phyloP scores from a whole-genome alignment of 2,329 filamentous ascomycete genomes.

The Sphaerulina vaccinii region DNA sequence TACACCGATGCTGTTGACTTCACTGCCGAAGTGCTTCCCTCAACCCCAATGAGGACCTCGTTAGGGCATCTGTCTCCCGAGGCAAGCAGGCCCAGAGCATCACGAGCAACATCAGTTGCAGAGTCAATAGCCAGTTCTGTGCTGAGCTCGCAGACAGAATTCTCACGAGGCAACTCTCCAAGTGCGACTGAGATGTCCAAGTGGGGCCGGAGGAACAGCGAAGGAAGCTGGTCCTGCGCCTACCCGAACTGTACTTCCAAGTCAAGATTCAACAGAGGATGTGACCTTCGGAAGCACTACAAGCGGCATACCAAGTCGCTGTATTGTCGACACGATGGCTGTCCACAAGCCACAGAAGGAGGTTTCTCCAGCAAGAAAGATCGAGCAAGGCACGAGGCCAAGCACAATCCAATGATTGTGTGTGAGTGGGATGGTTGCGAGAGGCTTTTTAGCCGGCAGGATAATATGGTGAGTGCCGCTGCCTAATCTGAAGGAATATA shows the following conservation, averaged over 20 bases:
- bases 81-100: constrained; percentile 13
- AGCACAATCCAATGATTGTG: constrained; percentile 58
- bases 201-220: constrained; percentile 45
- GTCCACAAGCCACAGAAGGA: constrained; percentile 55
- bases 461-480: constrained; percentile 55
- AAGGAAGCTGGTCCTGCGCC: constrained; percentile 58
- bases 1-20: constrained; percentile 18
- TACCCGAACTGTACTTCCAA: constrained; percentile 60
- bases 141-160: constrained; percentile 27
- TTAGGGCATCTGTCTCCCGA: constrained; percentile 26
- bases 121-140: constrained; percentile 32
- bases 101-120: constrained; percentile 31
- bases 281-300: constrained; percentile 63
- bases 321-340: constrained; percentile 59
- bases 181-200: constrained; percentile 36
- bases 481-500: background rate
- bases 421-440: constrained; percentile 60
- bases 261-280: constrained; percentile 58
- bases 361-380: constrained; percentile 65
- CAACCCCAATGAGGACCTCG: constrained; percentile 5
- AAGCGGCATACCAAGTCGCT: constrained; percentile 62
- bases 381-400: constrained; percentile 60
- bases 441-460: constrained; percentile 59
- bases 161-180: constrained; percentile 35
- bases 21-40: background rate